A percentile compares a stretch with the other conserved stretches of the same genome.
Conservation (phyloP, 2,329 filamentous ascomycete species). For the Fusarium miscanthi region DNA sequence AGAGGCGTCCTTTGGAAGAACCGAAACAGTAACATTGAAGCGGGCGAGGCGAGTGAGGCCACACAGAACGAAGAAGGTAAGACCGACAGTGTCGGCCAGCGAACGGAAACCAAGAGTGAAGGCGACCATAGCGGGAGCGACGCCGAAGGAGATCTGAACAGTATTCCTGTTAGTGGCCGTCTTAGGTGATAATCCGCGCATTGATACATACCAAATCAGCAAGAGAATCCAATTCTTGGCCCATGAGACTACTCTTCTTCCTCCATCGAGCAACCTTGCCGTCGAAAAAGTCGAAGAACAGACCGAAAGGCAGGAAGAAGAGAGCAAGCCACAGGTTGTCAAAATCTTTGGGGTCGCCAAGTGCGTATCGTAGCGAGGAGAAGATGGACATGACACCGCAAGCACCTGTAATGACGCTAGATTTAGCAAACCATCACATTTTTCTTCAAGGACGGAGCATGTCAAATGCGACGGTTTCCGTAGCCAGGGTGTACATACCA, state of each 20-base stretch:
- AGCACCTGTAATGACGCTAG: slow-evolving; percentile 63
- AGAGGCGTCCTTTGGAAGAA: slow-evolving; percentile 88
- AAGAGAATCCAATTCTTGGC: slow-evolving; percentile 94
- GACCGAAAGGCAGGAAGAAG: slow-evolving; percentile 86
- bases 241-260: slow-evolving; percentile 97
- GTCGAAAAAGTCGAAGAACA: slow-evolving; percentile 99
- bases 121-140: slow-evolving; percentile 86
- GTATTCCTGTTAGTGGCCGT: slow-evolving; percentile 20
- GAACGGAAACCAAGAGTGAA: slow-evolving; percentile 92
- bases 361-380: slow-evolving; percentile 92
- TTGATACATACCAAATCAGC: slow-evolving; percentile 81
- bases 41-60: slow-evolving; percentile 92
- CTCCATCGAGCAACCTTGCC: slow-evolving; percentile 96
- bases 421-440: slow-evolving; percentile 7
- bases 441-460: not conserved
- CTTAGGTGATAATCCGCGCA: slow-evolving; percentile 1
- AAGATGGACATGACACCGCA: slow-evolving; percentile 96
- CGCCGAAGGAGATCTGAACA: slow-evolving; percentile 89
- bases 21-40: slow-evolving; percentile 95
- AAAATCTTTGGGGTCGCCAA: slow-evolving; percentile 73
- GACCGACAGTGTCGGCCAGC: slow-evolving; percentile 78
- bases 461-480: not conserved
- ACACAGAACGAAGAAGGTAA: slow-evolving; percentile 93
- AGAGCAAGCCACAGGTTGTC: slow-evolving; percentile 84
- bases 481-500: slow-evolving; percentile 57